These are phyloP conservation scores for Dioscorea alata DNA, from an alignment of 106 monocot species.

Conservation along the genomic window DNA sequence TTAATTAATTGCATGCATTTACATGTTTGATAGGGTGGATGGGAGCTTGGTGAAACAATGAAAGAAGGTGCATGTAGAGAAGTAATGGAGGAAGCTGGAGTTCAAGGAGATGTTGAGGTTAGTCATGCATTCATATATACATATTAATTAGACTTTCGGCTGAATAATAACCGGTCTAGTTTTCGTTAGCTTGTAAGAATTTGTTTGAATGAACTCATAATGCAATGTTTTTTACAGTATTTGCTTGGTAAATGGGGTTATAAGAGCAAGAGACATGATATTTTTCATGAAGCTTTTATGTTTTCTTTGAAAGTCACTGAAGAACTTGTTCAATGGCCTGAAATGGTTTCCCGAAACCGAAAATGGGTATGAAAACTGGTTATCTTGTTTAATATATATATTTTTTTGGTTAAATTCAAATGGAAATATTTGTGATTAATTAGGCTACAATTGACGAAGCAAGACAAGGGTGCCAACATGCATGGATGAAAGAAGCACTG, in stretches of 20 bases:
- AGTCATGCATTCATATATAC: too few relatives aligned
- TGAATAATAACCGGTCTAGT: too few relatives aligned
- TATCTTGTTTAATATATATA: too few relatives aligned
- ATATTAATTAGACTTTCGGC: too few relatives aligned
- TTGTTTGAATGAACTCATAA: too few relatives aligned
- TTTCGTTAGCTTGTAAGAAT: too few relatives aligned
- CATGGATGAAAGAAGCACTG: slow-evolving; percentile 12
- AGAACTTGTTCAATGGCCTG: slow-evolving; percentile 6
- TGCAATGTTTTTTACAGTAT: background rate
- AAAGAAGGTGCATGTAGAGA: slow-evolving; percentile 63
- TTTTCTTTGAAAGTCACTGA: slow-evolving; percentile 10
- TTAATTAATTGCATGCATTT: too few relatives aligned
- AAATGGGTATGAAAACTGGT: slow-evolving; percentile 1
- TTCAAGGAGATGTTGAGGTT: slow-evolving; percentile 55
- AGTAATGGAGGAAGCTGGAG: slow-evolving; percentile 87
- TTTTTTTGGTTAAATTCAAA: too few relatives aligned
- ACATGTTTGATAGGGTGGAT: slow-evolving; percentile 55
- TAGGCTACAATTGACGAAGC: slow-evolving; percentile 5
- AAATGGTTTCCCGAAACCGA: background rate
- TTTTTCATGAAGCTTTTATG: slow-evolving; percentile 1
- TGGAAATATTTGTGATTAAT: background rate
- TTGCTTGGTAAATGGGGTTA: slow-evolving; percentile 7
- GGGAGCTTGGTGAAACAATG: slow-evolving; percentile 68
- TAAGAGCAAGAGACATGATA: slow-evolving; percentile 7
- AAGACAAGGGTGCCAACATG: slow-evolving; percentile 1